Conservation (phyloP, 805 yeast genomes). For the Sugiyamaella lignohabitans region DNA sequence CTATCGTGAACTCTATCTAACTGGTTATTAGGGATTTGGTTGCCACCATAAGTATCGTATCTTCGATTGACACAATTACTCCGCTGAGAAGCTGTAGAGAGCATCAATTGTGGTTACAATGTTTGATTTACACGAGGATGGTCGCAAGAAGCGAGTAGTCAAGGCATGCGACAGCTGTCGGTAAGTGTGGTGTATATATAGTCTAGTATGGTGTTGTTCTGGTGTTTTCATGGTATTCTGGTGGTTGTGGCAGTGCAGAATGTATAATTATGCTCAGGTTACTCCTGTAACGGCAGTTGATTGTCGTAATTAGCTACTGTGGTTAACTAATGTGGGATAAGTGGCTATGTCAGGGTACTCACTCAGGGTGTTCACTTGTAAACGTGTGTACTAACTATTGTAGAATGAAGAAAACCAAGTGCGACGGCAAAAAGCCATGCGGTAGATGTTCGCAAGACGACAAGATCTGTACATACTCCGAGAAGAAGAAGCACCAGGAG, state of each 20-base stretch:
- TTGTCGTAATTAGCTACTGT: background rate
- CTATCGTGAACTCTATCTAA: too few relatives aligned
- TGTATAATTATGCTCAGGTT: background rate
- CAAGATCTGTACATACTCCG: constrained; percentile 51
- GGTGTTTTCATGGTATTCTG: background rate
- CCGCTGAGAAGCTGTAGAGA: too few relatives aligned
- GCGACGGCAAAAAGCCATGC: constrained; percentile 46
- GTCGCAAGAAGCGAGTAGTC: constrained; percentile 31
- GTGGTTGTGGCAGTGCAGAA: too few relatives aligned
- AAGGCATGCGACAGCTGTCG: constrained; percentile 45
- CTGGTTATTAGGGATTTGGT: too few relatives aligned
- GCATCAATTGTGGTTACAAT: too few relatives aligned
- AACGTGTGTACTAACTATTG: too few relatives aligned
- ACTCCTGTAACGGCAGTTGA: too few relatives aligned
- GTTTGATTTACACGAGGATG: constrained; percentile 15
- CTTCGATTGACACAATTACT: too few relatives aligned
- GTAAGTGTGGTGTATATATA: too few relatives aligned
- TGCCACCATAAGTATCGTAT: too few relatives aligned
- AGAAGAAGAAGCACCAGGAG: constrained; percentile 46
- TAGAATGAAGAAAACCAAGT: constrained; percentile 27
- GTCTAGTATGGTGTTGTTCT: background rate
- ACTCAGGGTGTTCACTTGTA: background rate
- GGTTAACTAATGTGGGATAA: background rate
- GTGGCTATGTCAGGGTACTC: background rate
- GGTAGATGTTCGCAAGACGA: constrained; percentile 47